phyloP scores from a whole-genome alignment of 2,329 filamentous ascomycete species.

The Phialocephala subalpina region DNA sequence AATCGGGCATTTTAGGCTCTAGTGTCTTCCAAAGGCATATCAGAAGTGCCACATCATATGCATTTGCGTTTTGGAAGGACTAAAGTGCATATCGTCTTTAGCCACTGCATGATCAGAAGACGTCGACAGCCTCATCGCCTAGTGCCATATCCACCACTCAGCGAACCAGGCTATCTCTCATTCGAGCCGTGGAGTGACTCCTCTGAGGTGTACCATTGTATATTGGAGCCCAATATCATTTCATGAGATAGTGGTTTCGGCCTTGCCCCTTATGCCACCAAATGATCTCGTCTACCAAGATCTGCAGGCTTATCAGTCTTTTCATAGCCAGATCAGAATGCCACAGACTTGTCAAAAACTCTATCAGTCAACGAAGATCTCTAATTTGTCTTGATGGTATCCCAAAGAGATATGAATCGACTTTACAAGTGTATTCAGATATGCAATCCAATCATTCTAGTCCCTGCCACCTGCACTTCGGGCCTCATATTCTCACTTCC shows the following conservation, averaged over 20 bases:
- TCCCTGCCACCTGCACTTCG: not conserved
- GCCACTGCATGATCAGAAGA: not conserved
- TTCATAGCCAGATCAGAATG: no score
- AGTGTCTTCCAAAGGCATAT: not conserved
- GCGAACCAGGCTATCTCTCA: not conserved
- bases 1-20: not conserved
- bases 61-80: not conserved
- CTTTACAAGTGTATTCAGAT: not conserved
- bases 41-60: not conserved
- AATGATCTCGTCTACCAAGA: no score
- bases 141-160: not conserved
- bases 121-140: not conserved
- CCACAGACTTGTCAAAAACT: no score
- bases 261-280: no score
- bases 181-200: no score
- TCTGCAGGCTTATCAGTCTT: no score
- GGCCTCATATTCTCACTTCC: not conserved
- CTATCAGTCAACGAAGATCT: no score
- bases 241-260: no score
- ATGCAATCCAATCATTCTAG: not conserved
- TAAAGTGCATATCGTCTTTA: not conserved
- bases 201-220: no score
- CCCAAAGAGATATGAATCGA: not conserved
- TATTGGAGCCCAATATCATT: no score
- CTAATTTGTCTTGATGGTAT: not conserved